Percentiles rank a stretch among this genome's conserved stretches.
Conservation (phyloP, 2,329 filamentous ascomycete genomes). For the Ascocoryne sarcoides region DNA sequence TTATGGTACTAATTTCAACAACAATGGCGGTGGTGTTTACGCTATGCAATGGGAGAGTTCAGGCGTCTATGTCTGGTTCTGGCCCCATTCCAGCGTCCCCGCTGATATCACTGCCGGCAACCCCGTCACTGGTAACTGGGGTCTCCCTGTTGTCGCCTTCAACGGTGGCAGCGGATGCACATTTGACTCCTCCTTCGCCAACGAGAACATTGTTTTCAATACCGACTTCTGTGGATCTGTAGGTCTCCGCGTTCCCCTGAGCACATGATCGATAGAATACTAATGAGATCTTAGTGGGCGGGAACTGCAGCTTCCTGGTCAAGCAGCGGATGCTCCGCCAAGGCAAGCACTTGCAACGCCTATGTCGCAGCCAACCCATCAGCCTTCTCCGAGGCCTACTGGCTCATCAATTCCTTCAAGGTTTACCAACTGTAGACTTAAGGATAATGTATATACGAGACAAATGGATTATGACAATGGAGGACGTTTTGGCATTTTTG, state of each 20-base stretch:
- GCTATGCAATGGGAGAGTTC: constrained; percentile 61
- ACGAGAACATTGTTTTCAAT: constrained; percentile 65
- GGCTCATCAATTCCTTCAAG: constrained; percentile 22
- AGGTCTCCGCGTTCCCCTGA: constrained; percentile 2
- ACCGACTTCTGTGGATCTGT: constrained; percentile 66
- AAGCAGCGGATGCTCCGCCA: constrained; percentile 8
- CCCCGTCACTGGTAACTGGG: constrained; percentile 61
- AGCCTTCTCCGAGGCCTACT: constrained; percentile 21
- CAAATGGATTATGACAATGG: too few species aligned
- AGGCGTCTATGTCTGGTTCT: constrained; percentile 70
- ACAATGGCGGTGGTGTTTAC: constrained; percentile 57
- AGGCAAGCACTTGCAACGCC: constrained; percentile 11
- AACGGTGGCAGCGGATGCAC: constrained; percentile 53
- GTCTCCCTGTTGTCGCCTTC: constrained; percentile 59
- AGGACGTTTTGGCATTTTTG: too few species aligned
- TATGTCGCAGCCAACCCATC: constrained; percentile 22
- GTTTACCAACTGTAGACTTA: constrained; percentile 19
- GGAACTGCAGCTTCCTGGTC: constrained; percentile 15
- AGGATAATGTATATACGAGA: too few species aligned
- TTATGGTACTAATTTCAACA: constrained; percentile 60
- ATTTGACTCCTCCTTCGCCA: constrained; percentile 54
- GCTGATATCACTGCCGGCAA: constrained; percentile 45
- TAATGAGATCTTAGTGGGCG: constrained; percentile 13
- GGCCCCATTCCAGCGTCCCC: constrained; percentile 56
- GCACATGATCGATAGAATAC: not conserved